Conservation (phyloP, 768 basidiomycete species). For the Mycena chlorophos region DNA sequence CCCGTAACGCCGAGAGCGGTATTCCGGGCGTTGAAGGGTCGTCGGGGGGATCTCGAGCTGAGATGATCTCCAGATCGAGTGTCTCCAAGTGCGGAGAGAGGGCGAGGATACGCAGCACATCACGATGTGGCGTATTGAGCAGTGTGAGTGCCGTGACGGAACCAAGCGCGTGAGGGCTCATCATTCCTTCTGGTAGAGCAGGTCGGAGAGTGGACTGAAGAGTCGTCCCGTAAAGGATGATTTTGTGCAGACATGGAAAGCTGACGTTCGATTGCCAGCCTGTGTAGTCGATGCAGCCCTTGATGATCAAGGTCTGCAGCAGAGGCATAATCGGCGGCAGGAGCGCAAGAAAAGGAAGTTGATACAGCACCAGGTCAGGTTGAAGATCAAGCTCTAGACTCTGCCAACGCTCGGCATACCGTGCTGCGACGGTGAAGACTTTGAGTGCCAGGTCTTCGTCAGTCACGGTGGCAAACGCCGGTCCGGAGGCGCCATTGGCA, state of each 20-base stretch:
- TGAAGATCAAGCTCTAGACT: not conserved
- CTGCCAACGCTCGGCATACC: not conserved
- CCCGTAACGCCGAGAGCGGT: not conserved
- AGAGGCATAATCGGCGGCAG: not conserved
- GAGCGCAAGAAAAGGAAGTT: not conserved
- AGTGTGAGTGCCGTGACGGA: not conserved
- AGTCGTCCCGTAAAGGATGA: not conserved
- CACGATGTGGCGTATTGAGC: not conserved
- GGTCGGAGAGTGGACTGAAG: too few species aligned
- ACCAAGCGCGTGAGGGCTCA: not conserved
- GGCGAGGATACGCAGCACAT: not conserved
- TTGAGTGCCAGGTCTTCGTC: too few species aligned
- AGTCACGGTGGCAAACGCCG: too few species aligned
- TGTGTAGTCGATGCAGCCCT: not conserved
- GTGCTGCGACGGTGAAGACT: not conserved
- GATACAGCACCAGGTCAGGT: not conserved
- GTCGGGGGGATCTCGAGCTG: not conserved
- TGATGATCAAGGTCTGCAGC: not conserved
- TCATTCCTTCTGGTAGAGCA: not conserved
- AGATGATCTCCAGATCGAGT: not conserved
- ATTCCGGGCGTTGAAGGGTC: not conserved
- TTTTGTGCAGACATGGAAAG: not conserved
- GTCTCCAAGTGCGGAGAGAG: not conserved
- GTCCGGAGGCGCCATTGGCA: not conserved
- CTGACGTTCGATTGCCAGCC: not conserved